Percentiles rank a stretch among this genome's conserved stretches.
Evolutionary conservation across 306 rosid species (phyloP).

Genomic region (Astragalus membranaceus): DNA sequence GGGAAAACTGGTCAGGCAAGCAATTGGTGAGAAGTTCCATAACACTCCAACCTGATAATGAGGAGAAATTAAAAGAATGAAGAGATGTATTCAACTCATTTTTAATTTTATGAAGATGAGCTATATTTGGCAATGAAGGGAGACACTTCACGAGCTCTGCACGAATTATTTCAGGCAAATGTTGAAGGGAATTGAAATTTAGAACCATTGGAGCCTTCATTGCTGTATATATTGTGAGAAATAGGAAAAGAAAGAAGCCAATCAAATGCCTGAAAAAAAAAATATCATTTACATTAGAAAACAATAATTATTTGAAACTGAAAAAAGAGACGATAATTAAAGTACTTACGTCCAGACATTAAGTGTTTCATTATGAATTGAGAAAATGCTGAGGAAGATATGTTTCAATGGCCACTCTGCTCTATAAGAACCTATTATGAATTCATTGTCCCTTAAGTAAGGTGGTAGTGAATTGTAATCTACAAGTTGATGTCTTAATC

Average conservation of each 20-base stretch:
- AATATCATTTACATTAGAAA: neutral
- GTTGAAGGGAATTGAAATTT: conserved; percentile 35
- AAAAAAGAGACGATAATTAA: too few species aligned
- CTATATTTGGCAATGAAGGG: conserved; percentile 35
- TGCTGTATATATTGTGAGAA: conserved; percentile 50
- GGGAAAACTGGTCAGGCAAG: conserved; percentile 32
- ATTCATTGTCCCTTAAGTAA: conserved; percentile 54
- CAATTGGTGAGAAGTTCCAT: conserved; percentile 39
- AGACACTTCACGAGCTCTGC: conserved; percentile 44
- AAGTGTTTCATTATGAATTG: conserved; percentile 62
- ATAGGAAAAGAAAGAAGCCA: conserved; percentile 62
- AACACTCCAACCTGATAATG: conserved; percentile 36
- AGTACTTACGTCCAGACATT: conserved; percentile 67
- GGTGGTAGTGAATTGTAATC: conserved; percentile 50
- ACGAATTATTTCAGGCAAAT: conserved; percentile 31
- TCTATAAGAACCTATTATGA: conserved; percentile 47
- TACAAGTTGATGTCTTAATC: conserved; percentile 43
- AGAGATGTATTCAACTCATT: conserved; percentile 28
- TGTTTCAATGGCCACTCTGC: conserved; percentile 65
- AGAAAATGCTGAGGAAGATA: conserved; percentile 50
- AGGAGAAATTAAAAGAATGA: conserved; percentile 32
- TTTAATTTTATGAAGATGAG: conserved; percentile 26
- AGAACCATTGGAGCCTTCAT: conserved; percentile 33
- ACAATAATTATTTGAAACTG: neutral
- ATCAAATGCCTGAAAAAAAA: conserved; percentile 61